Percentiles rank a stretch among this genome's conserved stretches.
Conservation (phyloP, 1,139 yeast genomes). For the Lizanozyma gosingica region DNA sequence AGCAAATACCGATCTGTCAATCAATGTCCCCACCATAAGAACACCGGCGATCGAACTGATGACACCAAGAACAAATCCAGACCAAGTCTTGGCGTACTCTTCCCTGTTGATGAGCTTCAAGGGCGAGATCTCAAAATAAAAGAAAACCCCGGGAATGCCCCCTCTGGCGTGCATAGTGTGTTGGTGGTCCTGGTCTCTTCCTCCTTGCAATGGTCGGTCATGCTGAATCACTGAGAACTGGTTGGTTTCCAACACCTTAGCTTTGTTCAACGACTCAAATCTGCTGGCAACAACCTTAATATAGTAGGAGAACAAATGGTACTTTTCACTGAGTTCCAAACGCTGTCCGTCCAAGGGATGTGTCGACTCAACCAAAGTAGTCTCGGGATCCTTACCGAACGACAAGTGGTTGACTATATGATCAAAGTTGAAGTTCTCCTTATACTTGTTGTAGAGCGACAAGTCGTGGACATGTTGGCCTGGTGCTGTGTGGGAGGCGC, state of each 20-base stretch:
- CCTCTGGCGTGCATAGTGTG: conserved; percentile 79
- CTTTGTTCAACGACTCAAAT: conserved; percentile 54
- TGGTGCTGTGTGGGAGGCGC: conserved; percentile 49
- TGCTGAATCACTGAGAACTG: conserved; percentile 90
- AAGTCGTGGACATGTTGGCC: conserved; percentile 77
- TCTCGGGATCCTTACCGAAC: conserved; percentile 60
- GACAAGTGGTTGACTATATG: conserved; percentile 75
- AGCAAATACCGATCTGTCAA: conserved; percentile 83
- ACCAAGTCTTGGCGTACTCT: conserved; percentile 70
- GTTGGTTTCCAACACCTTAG: conserved; percentile 60
- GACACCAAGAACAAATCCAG: conserved; percentile 77
- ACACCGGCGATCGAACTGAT: conserved; percentile 91
- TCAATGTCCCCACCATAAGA: conserved; percentile 79
- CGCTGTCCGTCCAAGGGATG: conserved; percentile 65
- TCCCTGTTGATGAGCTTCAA: conserved; percentile 84
- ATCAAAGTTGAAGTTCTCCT: conserved; percentile 49
- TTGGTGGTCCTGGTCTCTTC: conserved; percentile 85
- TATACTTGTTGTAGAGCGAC: conserved; percentile 52
- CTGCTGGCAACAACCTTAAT: conserved; percentile 88
- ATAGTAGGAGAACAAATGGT: conserved; percentile 67
- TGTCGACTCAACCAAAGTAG: conserved; percentile 29
- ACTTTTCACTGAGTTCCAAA: conserved; percentile 37
- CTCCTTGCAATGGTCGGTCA: conserved; percentile 78
- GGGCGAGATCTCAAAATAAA: conserved; percentile 88
- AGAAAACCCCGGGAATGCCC: conserved; percentile 84